Evolutionary conservation across 495 filamentous ascomycete species (phyloP).

Genomic region (Tuber calosporum): DNA sequence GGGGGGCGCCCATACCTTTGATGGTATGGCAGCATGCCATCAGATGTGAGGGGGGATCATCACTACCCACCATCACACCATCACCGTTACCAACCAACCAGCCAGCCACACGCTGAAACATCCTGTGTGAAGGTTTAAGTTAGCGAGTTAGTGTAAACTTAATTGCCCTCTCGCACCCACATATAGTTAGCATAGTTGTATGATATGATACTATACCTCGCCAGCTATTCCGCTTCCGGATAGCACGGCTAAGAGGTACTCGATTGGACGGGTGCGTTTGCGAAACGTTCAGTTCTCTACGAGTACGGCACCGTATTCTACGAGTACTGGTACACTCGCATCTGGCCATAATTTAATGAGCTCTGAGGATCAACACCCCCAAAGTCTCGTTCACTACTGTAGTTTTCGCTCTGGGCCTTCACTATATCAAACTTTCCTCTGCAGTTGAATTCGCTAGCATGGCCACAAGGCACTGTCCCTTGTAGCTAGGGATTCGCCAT

Average conservation of each 20-base stretch:
- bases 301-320: background rate
- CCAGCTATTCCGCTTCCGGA: background rate
- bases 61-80: background rate
- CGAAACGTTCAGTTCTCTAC: background rate
- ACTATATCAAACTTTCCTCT: too few species aligned
- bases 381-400: too few species aligned
- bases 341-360: too few species aligned
- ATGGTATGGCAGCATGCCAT: background rate
- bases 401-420: too few species aligned
- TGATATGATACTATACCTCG: background rate
- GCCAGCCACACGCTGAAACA: background rate
- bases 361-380: too few species aligned
- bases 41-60: background rate
- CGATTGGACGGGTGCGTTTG: background rate
- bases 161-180: background rate
- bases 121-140: background rate
- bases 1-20: background rate
- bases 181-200: background rate
- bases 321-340: background rate
- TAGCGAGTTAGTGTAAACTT: background rate
- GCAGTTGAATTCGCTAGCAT: too few species aligned
- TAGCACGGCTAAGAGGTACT: background rate
- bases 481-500: too few species aligned
- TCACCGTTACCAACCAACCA: background rate
- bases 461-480: too few species aligned